A percentile compares a stretch with the other conserved stretches of the same genome.
Evolutionary conservation across 2,329 filamentous ascomycete species (phyloP).

Genomic region (Colletotrichum viniferum): DNA sequence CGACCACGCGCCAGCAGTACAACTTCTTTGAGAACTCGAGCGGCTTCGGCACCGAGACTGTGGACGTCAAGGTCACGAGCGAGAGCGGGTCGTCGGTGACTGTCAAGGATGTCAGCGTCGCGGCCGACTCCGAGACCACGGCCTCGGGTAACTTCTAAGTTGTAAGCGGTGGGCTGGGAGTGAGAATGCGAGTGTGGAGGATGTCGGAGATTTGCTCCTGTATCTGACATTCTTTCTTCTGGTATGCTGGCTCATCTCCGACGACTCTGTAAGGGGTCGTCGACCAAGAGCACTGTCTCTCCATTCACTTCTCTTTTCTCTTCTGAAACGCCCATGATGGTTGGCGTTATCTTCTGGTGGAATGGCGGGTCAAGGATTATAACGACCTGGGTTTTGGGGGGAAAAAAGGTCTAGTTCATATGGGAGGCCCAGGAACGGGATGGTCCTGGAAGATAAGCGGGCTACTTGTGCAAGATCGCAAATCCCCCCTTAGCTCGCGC

Average conservation of each 20-base stretch:
- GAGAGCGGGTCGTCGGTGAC: conserved; percentile 53
- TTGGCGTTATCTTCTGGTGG: not conserved
- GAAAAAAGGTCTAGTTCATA: not conserved
- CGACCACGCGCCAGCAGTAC: conserved; percentile 57
- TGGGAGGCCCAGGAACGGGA: not conserved
- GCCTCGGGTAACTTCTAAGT: conserved; percentile 36
- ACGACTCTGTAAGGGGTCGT: not conserved
- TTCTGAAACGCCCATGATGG: not conserved
- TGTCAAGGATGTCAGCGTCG: conserved; percentile 54
- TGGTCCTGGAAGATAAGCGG: not conserved
- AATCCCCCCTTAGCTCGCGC: not conserved
- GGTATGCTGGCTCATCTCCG: not conserved
- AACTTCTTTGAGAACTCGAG: conserved; percentile 66
- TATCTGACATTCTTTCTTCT: not conserved
- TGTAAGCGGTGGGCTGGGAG: not conserved
- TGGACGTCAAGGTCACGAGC: conserved; percentile 62
- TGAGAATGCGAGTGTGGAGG: not conserved
- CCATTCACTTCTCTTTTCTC: not conserved
- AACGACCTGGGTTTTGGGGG: not conserved
- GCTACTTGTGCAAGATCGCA: not conserved
- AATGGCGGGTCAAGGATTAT: not conserved
- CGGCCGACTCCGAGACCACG: conserved; percentile 31
- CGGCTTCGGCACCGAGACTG: conserved; percentile 59
- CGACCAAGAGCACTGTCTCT: not conserved
- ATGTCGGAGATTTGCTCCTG: not conserved